These are phyloP conservation scores for Nicotiana attenuata DNA, from an alignment of 257 asterid species.

Conservation along the genomic window DNA sequence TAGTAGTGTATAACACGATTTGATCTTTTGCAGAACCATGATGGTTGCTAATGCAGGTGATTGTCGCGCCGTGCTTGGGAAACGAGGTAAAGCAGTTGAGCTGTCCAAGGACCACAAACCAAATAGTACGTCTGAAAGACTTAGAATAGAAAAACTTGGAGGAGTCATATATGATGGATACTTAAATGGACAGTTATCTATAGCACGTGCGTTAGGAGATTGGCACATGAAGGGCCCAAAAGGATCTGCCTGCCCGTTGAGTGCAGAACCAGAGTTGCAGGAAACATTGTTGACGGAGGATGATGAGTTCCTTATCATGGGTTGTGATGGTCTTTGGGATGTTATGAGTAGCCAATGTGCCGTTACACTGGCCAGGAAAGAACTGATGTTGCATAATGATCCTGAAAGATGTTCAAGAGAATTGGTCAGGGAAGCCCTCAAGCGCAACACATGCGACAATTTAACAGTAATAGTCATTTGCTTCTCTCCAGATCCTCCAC, in stretches of 20 bases:
- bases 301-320: constrained; percentile 85
- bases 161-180: constrained; percentile 87
- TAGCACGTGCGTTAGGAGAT: constrained; percentile 87
- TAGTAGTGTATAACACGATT: constrained; percentile 2
- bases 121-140: constrained; percentile 52
- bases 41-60: constrained; percentile 91
- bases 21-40: constrained; percentile 51
- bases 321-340: constrained; percentile 94
- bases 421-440: constrained; percentile 79
- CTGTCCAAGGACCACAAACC: constrained; percentile 91
- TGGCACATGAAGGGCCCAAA: constrained; percentile 95
- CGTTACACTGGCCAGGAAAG: constrained; percentile 79
- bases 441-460: constrained; percentile 76
- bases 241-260: constrained; percentile 69
- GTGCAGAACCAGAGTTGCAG: constrained; percentile 86
- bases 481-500: constrained; percentile 88
- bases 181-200: constrained; percentile 83
- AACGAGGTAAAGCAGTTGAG: constrained; percentile 77
- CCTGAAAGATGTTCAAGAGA: constrained; percentile 84
- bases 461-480: constrained; percentile 72
- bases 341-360: constrained; percentile 96
- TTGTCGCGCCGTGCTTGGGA: constrained; percentile 89
- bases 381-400: constrained; percentile 79
- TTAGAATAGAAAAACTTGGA: constrained; percentile 76
- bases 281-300: constrained; percentile 64